Evolutionary conservation across 2,329 filamentous ascomycete species (phyloP).

Genomic region (Rhynchosporium agropyri): DNA sequence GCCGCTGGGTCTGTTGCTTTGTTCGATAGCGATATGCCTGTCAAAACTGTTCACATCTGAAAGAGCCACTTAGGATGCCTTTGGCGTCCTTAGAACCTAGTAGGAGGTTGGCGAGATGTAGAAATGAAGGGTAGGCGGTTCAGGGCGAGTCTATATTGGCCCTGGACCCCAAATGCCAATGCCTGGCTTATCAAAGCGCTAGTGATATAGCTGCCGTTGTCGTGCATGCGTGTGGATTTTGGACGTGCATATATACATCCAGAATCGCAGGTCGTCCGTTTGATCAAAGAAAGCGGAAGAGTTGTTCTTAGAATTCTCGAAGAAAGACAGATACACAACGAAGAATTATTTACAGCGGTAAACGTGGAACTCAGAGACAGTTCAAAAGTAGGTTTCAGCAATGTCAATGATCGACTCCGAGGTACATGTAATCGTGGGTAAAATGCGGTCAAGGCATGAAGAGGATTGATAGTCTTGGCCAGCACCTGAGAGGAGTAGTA

Average conservation of each 20-base stretch:
- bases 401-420: not conserved
- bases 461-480: slow-evolving; percentile 8
- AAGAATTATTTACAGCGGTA: not conserved
- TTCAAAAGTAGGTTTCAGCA: slow-evolving; percentile 3
- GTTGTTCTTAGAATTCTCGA: not conserved
- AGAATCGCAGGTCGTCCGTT: slow-evolving; percentile 1
- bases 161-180: slow-evolving; percentile 29
- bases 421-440: not conserved
- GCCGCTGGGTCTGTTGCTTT: slow-evolving; percentile 41
- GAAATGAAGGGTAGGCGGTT: slow-evolving; percentile 32
- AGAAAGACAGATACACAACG: not conserved
- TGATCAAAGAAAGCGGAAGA: not conserved
- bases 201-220: slow-evolving; percentile 34
- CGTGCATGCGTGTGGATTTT: slow-evolving; percentile 30
- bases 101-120: slow-evolving; percentile 19
- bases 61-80: slow-evolving; percentile 29
- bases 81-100: slow-evolving; percentile 16
- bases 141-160: slow-evolving; percentile 35
- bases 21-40: slow-evolving; percentile 28
- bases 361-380: not conserved
- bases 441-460: slow-evolving; percentile 5
- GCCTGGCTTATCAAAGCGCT: slow-evolving; percentile 37
- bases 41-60: slow-evolving; percentile 22
- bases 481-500: slow-evolving; percentile 7
- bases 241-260: slow-evolving; percentile 20